These are phyloP conservation scores for Thalia dealbata DNA, from an alignment of 176 grass and related monocot genomes.

Conservation along the genomic window DNA sequence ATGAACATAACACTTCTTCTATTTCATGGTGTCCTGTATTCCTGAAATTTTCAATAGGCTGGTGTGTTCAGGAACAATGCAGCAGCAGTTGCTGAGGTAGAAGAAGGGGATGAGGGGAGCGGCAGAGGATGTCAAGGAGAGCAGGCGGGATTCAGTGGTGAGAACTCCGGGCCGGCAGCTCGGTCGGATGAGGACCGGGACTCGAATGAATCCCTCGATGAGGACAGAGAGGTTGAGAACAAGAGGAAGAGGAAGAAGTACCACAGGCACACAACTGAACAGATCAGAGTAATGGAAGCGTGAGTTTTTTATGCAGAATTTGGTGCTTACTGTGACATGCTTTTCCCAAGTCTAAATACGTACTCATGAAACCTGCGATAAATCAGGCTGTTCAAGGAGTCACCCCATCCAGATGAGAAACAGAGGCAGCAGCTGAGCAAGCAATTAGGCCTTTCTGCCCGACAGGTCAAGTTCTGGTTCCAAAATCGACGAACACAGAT, in stretches of 20 bases:
- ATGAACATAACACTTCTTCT: background rate
- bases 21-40: background rate
- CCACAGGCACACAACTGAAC: constrained; percentile 53
- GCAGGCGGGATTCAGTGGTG: constrained; percentile 43
- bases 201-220: constrained; percentile 9
- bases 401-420: constrained; percentile 81
- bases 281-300: constrained; percentile 70
- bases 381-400: constrained; percentile 63
- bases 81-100: constrained; percentile 26
- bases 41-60: constrained; percentile 29
- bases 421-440: constrained; percentile 63
- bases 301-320: constrained; percentile 25
- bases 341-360: background rate
- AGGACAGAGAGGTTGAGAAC: constrained; percentile 14
- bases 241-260: constrained; percentile 58
- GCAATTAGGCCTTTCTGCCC: constrained; percentile 54
- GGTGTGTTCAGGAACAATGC: constrained; percentile 44
- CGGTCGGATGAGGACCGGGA: constrained; percentile 17
- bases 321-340: background rate
- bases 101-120: constrained; percentile 32
- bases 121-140: constrained; percentile 2
- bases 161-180: constrained; percentile 30
- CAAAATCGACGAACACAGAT: constrained; percentile 84
- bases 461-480: constrained; percentile 97
- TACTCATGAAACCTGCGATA: background rate